Evolutionary conservation across 306 rosid species (phyloP).

Genomic region (Vigna angularis): DNA sequence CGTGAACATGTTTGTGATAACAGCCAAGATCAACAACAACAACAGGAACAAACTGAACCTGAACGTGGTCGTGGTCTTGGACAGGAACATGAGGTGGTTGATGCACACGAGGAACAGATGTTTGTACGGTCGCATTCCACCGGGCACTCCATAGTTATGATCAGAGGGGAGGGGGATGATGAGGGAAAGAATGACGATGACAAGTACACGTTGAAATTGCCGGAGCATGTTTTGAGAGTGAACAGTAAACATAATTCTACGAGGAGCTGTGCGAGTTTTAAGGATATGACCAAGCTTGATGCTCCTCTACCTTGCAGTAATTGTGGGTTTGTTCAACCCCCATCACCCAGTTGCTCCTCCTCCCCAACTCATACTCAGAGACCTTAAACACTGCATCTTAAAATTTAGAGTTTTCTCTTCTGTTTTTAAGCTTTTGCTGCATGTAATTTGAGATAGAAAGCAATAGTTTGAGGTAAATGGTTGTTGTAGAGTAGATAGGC

Average conservation of each 20-base stretch:
- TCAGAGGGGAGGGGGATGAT: constrained; percentile 31
- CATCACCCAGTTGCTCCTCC: background rate
- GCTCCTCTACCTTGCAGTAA: constrained; percentile 24
- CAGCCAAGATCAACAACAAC: background rate
- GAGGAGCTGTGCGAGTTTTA: constrained; percentile 55
- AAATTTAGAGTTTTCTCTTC: background rate
- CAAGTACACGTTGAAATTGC: constrained; percentile 62
- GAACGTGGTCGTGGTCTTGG: background rate
- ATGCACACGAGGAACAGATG: constrained; percentile 1
- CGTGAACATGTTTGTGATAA: too few species aligned
- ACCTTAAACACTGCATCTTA: background rate
- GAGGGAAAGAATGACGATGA: constrained; percentile 37
- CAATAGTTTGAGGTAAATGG: background rate
- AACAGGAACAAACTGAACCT: background rate
- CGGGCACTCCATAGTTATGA: constrained; percentile 69
- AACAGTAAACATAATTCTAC: constrained; percentile 50
- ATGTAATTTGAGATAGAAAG: background rate
- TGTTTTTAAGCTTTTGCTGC: background rate
- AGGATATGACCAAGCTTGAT: constrained; percentile 46
- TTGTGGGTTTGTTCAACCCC: constrained; percentile 49
- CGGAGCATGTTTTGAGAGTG: constrained; percentile 55
- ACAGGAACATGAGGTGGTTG: background rate
- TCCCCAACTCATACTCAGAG: background rate
- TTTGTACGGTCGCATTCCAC: constrained; percentile 71
- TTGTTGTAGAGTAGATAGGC: too few species aligned